Conservation (phyloP, 176 grass and related monocot species). For the Microstegium vimineum region DNA sequence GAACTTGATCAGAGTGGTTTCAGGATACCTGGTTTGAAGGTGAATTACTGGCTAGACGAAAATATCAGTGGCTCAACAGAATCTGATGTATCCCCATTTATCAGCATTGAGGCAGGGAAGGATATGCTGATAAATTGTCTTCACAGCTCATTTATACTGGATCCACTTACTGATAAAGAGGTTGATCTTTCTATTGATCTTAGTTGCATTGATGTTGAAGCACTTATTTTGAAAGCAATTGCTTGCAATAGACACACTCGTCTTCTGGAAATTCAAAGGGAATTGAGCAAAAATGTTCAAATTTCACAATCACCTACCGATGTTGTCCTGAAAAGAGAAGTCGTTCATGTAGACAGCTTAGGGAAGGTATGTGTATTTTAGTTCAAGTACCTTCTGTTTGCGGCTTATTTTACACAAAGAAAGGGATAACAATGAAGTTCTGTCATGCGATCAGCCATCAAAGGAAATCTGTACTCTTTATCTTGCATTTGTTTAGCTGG, state of each 20-base stretch:
- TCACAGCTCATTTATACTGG: constrained; percentile 88
- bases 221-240: constrained; percentile 89
- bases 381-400: neutral
- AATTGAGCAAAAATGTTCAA: constrained; percentile 65
- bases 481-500: constrained; percentile 14
- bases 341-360: constrained; percentile 17
- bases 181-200: constrained; percentile 70
- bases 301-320: constrained; percentile 61
- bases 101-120: constrained; percentile 69
- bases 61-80: constrained; percentile 51
- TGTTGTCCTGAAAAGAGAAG: constrained; percentile 62
- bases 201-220: constrained; percentile 86
- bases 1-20: constrained; percentile 71
- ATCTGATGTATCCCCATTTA: constrained; percentile 65
- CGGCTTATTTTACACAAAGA: constrained; percentile 2
- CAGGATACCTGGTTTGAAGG: constrained; percentile 86
- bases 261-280: constrained; percentile 89
- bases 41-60: constrained; percentile 88
- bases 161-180: constrained; percentile 86
- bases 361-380: constrained; percentile 48
- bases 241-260: constrained; percentile 86
- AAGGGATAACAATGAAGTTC: constrained; percentile 2
- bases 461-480: constrained; percentile 29
- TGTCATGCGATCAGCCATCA: neutral
- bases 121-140: constrained; percentile 80